Evolutionary conservation across 2,329 filamentous ascomycete genomes (phyloP).

Genomic region (Dactylellina sp.): DNA sequence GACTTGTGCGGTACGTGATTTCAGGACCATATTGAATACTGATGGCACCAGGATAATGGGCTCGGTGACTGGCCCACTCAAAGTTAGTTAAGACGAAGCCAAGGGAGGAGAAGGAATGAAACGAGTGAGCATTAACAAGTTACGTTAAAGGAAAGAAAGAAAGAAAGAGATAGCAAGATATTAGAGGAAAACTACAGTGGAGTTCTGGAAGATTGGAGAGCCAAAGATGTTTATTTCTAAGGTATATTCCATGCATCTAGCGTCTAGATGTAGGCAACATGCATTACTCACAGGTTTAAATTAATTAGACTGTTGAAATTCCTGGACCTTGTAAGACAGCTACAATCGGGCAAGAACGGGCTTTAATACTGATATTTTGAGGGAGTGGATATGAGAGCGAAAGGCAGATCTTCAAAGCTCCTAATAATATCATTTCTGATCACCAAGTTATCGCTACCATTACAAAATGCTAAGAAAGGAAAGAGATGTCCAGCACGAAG

Average conservation of each 20-base stretch:
- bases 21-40: conserved; percentile 17
- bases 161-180: too few relatives aligned
- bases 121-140: too few relatives aligned
- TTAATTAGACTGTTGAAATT: neutral
- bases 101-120: too few relatives aligned
- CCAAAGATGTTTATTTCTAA: too few relatives aligned
- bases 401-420: conserved; percentile 21
- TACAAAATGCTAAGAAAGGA: neutral
- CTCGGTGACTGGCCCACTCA: neutral
- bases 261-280: too few relatives aligned
- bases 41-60: too few relatives aligned
- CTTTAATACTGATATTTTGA: neutral
- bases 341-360: conserved; percentile 3
- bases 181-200: too few relatives aligned
- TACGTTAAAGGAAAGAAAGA: too few relatives aligned
- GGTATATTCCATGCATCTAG: too few relatives aligned
- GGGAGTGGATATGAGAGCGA: conserved; percentile 47
- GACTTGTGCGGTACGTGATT: conserved; percentile 30
- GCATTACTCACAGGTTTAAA: too few relatives aligned
- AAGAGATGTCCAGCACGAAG: neutral
- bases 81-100: neutral
- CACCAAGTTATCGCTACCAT: neutral
- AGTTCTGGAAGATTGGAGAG: too few relatives aligned
- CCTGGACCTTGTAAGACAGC: neutral
- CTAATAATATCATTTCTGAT: conserved; percentile 6